Percentiles rank a stretch among this genome's conserved stretches.
Conservation (phyloP, 352 stramenopile genomes). For the Globisporangium orthogonon region DNA sequence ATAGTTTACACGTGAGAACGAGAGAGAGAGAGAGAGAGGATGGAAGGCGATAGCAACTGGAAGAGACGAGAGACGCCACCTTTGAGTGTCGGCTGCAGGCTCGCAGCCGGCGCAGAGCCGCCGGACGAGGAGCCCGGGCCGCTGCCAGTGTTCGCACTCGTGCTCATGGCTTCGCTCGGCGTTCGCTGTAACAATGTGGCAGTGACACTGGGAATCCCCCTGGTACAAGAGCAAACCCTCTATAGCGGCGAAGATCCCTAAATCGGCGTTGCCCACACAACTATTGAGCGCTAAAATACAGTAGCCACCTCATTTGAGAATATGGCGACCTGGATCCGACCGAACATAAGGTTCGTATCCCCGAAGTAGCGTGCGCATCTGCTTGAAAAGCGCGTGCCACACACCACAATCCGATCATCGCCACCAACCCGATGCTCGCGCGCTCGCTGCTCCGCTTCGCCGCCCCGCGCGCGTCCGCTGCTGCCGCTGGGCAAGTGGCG, state of each 20-base stretch:
- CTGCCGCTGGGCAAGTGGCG: conserved; percentile 15
- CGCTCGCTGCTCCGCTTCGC: conserved; percentile 50
- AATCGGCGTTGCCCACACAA: no score
- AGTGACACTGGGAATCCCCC: no score
- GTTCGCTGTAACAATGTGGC: no score
- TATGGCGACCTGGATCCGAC: no score
- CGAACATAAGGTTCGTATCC: no score
- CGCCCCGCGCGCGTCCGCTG: conserved; percentile 12
- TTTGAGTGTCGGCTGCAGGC: conserved; percentile 75
- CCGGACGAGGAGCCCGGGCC: conserved; percentile 12
- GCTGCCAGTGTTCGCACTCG: conserved; percentile 3
- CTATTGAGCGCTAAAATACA: no score
- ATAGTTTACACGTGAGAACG: no score
- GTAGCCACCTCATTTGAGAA: no score
- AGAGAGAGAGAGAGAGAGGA: background rate
- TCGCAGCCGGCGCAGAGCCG: background rate
- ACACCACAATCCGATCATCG: background rate
- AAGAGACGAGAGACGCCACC: conserved; percentile 16
- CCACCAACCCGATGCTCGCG: conserved; percentile 32
- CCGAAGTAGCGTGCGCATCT: background rate
- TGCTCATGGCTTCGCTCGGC: conserved; percentile 2
- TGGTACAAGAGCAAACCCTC: no score
- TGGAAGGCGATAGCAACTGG: background rate
- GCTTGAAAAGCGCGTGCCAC: background rate
- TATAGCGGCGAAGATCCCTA: no score